Evolutionary conservation across 169 alveolate genomes (phyloP), one percentile per base, ranked within the genome.

Genomic region (Cryptosporidium viatorum): DNA sequence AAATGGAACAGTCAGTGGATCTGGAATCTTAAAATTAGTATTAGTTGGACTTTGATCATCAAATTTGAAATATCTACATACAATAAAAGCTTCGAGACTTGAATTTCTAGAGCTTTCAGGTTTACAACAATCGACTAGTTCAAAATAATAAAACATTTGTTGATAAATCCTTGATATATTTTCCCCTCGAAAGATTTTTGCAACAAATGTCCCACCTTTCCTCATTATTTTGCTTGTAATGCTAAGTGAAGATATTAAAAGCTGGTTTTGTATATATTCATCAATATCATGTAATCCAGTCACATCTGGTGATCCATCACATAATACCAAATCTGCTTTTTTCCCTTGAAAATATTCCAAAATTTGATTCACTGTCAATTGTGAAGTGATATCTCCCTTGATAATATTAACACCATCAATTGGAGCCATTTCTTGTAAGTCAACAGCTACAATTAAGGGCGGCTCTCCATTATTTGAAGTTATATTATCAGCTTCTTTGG

Each of bases 251-350:
- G 99, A 97, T 21, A 97, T 92, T 51, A 98, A 97, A 55, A 98
- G 95, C 91, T 97, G 97, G 37, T 97, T 95, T 93, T 98, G 98
- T 62, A 97, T 95, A 92, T 92, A 96, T 75, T 95, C 94, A 48
- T 93, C 95, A n/a, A 93, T 75, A 51, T 91, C 95, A n/a, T 92
- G 94, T 92, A 97, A 95, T 18, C 99, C 99, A 33, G 99, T 96
- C 3, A 98, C 98, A 87, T 98, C 99, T 4, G 99, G 99, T 7
- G 99, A 99, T 2, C 99, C 99, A 94, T 98, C 99, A 85, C 99
- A 96, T 21, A 98, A 95, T 37, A 98, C 97, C 41, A 98, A 91
- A 69, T 98, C 98, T 0, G 99, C 98, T 70, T 93, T 92, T 60
- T 92, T 71, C 2, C 70, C 94, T 73, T 80, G 84, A 92, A 96